Evolutionary conservation across 331 rosid species (phyloP).

Genomic region (Ulmus americana): DNA sequence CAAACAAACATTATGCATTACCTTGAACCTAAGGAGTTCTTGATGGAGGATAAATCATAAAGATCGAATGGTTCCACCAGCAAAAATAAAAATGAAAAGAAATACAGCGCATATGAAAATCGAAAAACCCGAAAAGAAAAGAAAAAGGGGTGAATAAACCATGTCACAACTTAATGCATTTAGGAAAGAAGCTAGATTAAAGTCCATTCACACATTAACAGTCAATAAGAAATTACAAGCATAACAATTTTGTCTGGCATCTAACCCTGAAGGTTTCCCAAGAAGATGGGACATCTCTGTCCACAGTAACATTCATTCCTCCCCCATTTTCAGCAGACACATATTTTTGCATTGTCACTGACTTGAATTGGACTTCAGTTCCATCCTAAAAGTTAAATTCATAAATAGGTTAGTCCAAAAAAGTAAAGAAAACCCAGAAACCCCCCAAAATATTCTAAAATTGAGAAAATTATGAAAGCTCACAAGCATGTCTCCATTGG

Average conservation of each 20-base stretch:
- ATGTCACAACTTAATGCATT: not conserved
- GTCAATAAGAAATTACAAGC: constrained; percentile 13
- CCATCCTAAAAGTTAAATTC: constrained; percentile 60
- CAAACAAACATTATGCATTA: not conserved
- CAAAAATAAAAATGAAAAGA: not conserved
- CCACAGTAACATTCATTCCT: constrained; percentile 60
- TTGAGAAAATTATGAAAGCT: constrained; percentile 4
- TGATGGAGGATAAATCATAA: no score
- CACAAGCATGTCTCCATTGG: constrained; percentile 88
- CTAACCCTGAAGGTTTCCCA: constrained; percentile 89
- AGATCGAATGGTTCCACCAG: no score
- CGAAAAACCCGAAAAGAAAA: not conserved
- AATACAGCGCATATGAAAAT: not conserved
- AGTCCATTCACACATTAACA: not conserved
- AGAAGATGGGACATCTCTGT: constrained; percentile 66
- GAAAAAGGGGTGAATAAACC: not conserved
- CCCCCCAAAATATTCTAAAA: not conserved
- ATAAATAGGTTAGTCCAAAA: constrained; percentile 14
- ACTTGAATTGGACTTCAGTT: constrained; percentile 70
- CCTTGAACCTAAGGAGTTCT: not conserved
- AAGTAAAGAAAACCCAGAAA: constrained; percentile 14
- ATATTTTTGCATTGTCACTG: constrained; percentile 66
- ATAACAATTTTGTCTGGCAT: constrained; percentile 13
- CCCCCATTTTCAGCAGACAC: constrained; percentile 83
- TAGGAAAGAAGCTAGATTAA: not conserved